Evolutionary conservation across 805 yeast species (phyloP), one percentile per base, ranked within the genome.

Genomic region (Saturnispora sanitii): DNA sequence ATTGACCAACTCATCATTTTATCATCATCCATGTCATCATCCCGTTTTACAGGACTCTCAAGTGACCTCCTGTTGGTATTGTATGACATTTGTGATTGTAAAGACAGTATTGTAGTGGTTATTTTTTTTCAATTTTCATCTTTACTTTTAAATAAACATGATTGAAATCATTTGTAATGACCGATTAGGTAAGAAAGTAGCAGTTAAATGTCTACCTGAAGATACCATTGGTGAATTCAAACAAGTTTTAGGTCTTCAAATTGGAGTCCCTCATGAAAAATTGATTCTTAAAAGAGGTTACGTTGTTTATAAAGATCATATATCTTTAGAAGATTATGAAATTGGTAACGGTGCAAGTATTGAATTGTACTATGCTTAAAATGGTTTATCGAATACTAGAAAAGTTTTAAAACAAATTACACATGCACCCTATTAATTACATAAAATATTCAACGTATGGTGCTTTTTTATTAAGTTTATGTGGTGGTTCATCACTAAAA

Each of bases 141-240:
- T 27, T 6, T 27, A 11, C n/a, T 27, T 6, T 27, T 16, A 23
- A 7, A 6, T 7, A 7, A 27, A 12, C 12, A 81, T 82, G 88
- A 77, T 82, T 40, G 86, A 82, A 55, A 82, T 82, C 13, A 52
- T 67, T 4, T 82, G 86, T 46, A 81, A 78, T 53, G 92, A 82
- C 52, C 71, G 94, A 50, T 67, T 90, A 15, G 97, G 97, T 1
- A 84, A 85, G 60, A 86, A 85, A 55, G 80, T 87, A 33, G 70
- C 72, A 42, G 96, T 92, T 33, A 92, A 87, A 50, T 90, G 96
- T 49, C 68, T 90, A 3, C 81, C 80, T 2, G 78, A 79, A 7
- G 98, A 90, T 58, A 71, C 87, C 0, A 70, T 90, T 9, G 96
- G 92, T 2, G 97, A 92, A 54, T 82, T 92, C 61, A 90, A 92